Percentiles rank a stretch among this genome's conserved stretches.
These are phyloP conservation scores for Zygotorulaspora florentina DNA, from an alignment of 805 yeast genomes.

Conservation along the genomic window DNA sequence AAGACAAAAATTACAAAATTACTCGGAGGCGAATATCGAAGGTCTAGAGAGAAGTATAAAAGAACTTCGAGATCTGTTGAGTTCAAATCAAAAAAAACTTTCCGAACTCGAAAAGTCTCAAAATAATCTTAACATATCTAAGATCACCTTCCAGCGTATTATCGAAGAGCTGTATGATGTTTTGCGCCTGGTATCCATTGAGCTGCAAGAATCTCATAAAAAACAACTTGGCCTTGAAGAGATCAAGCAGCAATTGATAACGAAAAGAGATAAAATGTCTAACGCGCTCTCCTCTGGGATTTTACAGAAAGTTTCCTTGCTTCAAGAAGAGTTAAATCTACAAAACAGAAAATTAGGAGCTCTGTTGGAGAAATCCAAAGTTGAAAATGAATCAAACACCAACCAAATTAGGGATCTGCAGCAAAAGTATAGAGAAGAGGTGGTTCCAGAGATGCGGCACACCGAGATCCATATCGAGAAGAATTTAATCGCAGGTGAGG, in stretches of 20 bases:
- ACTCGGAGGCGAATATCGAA: slow-evolving; percentile 57
- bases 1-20: slow-evolving; percentile 54
- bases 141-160: slow-evolving; percentile 50
- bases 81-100: slow-evolving; percentile 38
- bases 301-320: slow-evolving; percentile 38
- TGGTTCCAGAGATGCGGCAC: slow-evolving; percentile 46
- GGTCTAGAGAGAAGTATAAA: slow-evolving; percentile 49
- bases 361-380: slow-evolving; percentile 41
- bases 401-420: slow-evolving; percentile 42
- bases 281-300: slow-evolving; percentile 40
- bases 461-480: slow-evolving; percentile 45
- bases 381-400: slow-evolving; percentile 45
- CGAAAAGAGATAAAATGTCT: slow-evolving; percentile 40
- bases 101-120: slow-evolving; percentile 44
- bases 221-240: slow-evolving; percentile 43
- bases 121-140: slow-evolving; percentile 48
- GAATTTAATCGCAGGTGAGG: slow-evolving; percentile 36
- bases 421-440: slow-evolving; percentile 44
- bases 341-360: slow-evolving; percentile 49
- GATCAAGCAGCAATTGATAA: slow-evolving; percentile 43
- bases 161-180: slow-evolving; percentile 30
- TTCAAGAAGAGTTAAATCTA: slow-evolving; percentile 43
- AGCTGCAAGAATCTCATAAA: slow-evolving; percentile 40
- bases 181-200: slow-evolving; percentile 43
- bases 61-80: slow-evolving; percentile 47